Base-by-base conservation (phyloP, 1,284 basidiomycete species). In the Heimioporus retisporus region DNA sequence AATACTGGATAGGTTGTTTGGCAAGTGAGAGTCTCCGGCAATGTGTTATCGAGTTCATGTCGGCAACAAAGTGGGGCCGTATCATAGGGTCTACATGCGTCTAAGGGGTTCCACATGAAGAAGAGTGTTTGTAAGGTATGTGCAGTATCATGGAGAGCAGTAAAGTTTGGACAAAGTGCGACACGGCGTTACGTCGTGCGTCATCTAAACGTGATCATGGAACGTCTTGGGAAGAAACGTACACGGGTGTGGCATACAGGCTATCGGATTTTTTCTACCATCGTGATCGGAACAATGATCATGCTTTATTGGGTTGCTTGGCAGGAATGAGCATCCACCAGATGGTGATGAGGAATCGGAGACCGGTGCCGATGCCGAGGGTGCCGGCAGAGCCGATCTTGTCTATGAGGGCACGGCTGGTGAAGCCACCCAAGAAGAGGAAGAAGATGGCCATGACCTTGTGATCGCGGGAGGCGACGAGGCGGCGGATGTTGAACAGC, bases 381-480 rank as follows among this genome's bases (percentile, higher is more conserved):
- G 92, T 85, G 3, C 86, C 87, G 1, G 90, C 86, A 0, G 89
- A 84, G 16, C 92, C 91, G 40, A 93, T 83, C 66, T 81, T 80
- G 64, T 86, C 87, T 48, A 93, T 78, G 63, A 95, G 81, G 0
- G 91, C 89, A 16, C 93, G 86, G 3, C 90, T 88, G 35, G 84
- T 77, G 75, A 96, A 92, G 1, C 91, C 93, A 23, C 95, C 95
- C n/a, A 93, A 28, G 77, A 96, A 93, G 59, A 95, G 83, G 21
- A 86, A 80, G 21, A 84, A 56, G 61, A 93, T 90, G 1, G 90
- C 94, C 69, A 93, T 82, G 60, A 90, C 72, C 71, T 91, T 90
- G 79, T 94, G 90, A 76, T 96, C 94, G 48, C 94, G 89, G 3
- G 90, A 84, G 42, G 80, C 81, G 67, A 92, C 84, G 64, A 84